Evolutionary conservation across 1,139 yeast species (phyloP).

Genomic region (Suhomyces panamericanus): DNA sequence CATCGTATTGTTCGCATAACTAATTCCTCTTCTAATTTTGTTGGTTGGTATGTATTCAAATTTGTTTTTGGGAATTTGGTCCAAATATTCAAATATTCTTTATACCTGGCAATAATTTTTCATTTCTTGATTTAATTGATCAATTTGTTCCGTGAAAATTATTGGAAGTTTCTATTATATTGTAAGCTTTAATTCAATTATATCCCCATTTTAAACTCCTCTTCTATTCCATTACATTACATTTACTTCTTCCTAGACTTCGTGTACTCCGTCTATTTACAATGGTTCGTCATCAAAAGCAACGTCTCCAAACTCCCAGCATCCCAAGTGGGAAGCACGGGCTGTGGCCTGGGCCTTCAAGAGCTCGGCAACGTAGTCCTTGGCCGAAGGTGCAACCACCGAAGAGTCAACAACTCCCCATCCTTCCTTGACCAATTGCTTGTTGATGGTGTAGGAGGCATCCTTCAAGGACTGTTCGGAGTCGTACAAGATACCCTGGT

Average conservation of each 20-base stretch:
- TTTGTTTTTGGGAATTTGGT: no score
- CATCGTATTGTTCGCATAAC: no score
- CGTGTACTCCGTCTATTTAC: not conserved
- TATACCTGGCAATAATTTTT: no score
- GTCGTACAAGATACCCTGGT: constrained; percentile 58
- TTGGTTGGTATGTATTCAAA: no score
- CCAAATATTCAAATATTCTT: no score
- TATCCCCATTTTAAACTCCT: no score
- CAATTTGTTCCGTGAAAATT: no score
- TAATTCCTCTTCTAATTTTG: no score
- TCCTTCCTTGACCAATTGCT: constrained; percentile 62
- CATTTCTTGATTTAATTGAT: no score
- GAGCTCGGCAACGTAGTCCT: constrained; percentile 40
- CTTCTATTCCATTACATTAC: not conserved
- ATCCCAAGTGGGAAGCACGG: constrained; percentile 56
- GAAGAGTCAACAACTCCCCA: constrained; percentile 59
- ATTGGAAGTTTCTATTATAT: no score
- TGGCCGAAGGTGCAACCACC: constrained; percentile 33
- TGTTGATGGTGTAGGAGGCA: constrained; percentile 62
- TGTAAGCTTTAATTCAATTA: no score
- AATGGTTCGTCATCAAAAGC: constrained; percentile 55
- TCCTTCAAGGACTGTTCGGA: constrained; percentile 59
- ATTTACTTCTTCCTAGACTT: not conserved
- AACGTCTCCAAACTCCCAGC: constrained; percentile 84
- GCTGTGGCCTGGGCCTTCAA: constrained; percentile 50